A percentile compares a stretch with the other conserved stretches of the same genome.
These are phyloP conservation scores for Cutaneotrichosporon sp. DNA, from an alignment of 1,284 basidiomycete genomes.

Conservation along the genomic window DNA sequence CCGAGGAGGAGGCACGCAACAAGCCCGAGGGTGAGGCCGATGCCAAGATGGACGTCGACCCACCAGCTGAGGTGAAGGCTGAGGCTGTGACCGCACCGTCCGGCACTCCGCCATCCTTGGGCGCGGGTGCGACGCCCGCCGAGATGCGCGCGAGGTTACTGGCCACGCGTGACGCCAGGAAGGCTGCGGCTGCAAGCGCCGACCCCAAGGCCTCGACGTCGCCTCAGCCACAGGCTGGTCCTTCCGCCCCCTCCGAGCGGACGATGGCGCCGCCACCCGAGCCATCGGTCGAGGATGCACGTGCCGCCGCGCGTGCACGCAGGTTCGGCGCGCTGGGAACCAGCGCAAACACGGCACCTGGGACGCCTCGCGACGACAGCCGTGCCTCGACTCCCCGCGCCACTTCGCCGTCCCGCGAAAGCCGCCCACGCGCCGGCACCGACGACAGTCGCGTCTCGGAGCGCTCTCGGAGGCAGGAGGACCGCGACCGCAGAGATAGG, in stretches of 20 bases:
- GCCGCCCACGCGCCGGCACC: constrained; percentile 32
- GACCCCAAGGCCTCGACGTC: constrained; percentile 7
- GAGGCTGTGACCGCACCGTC: neutral
- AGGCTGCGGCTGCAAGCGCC: neutral
- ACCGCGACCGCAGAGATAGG: constrained; percentile 13
- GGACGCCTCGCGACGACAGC: constrained; percentile 8
- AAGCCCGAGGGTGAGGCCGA: constrained; percentile 4
- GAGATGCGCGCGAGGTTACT: constrained; percentile 36
- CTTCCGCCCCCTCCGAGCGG: constrained; percentile 9
- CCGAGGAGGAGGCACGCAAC: constrained; percentile 1
- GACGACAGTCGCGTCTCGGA: constrained; percentile 43
- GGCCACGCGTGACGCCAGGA: constrained; percentile 13
- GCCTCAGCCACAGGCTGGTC: neutral
- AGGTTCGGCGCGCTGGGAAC: constrained; percentile 36
- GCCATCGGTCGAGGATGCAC: constrained; percentile 37
- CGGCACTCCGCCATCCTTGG: constrained; percentile 15
- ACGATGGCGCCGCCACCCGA: constrained; percentile 39
- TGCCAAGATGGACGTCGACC: constrained; percentile 13
- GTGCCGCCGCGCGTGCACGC: constrained; percentile 39
- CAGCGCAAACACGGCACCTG: constrained; percentile 15
- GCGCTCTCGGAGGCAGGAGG: constrained; percentile 27
- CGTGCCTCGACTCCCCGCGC: constrained; percentile 9
- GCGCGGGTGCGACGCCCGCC: constrained; percentile 27
- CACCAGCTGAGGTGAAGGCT: constrained; percentile 15
- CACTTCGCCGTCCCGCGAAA: constrained; percentile 12